Base-by-base conservation (phyloP, 176 grass and related monocot genomes). In the Musa beccarii region DNA sequence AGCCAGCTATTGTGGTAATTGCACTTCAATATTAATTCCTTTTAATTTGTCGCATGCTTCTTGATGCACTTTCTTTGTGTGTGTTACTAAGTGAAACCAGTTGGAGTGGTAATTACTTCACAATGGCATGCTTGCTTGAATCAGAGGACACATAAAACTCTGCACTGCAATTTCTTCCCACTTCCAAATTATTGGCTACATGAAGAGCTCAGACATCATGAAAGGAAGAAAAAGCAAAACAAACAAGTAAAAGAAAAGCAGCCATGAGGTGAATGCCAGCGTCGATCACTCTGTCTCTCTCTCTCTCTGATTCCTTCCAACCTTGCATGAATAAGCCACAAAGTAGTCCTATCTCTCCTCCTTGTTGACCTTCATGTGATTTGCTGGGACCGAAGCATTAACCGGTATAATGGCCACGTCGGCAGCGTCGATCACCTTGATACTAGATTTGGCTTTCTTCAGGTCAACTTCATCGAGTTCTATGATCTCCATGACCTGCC, bases 401-500 rank as follows among this genome's bases (percentile, higher is more conserved):
- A 59, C 57, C n/a, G 16, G 2, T 59, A 59, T 19, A n/a, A 16
- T 7, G 57, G 57, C 0, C 16, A 19, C 15, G 4, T 16, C 57
- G 15, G 15, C n/a, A 19, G 17, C n/a, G 2, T 15, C 7, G 16
- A 57, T 57, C 54, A 16, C 13, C 54, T 59, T 19, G 76, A 83
- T 81, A 66, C 90, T 90, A 25, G 85, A 81, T 62, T 85, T 80
- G 17, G 81, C 89, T 62, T 96, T 96, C 83, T 96, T 85, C 55
- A 90, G 77, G 81, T 90, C 68, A 20, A 92, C 87, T 64, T 96
- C 76, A 79, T 92, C 90, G 57, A 90, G 52, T 74, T 93, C 90
- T 9, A 89, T 68, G 24, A 86, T 82, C 53, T 92, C 93, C n/a
- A 19, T 15, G 57, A 7, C 19, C 57, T 59, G 29, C 3, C 29